phyloP scores from a whole-genome alignment of 306 rosid species.

The Cicer judaicum region DNA sequence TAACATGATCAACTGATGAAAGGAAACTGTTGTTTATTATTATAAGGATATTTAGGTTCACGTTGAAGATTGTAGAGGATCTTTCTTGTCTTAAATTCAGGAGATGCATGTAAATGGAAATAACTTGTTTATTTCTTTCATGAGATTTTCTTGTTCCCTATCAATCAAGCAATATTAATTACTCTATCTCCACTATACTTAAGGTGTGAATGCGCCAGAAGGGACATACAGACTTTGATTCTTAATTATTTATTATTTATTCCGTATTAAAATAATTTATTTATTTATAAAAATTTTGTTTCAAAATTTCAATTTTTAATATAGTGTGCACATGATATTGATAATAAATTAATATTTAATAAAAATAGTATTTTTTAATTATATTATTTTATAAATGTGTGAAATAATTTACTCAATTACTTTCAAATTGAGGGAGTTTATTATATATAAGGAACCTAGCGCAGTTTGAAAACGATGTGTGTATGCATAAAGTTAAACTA shows the following conservation, averaged over 20 bases:
- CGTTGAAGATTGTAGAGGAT: slow-evolving; percentile 54
- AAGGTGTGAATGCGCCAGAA: slow-evolving; percentile 45
- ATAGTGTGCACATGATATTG: too few relatives aligned
- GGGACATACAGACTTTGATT: slow-evolving; percentile 37
- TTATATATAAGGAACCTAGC: background rate
- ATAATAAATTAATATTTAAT: too few relatives aligned
- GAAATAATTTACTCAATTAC: too few relatives aligned
- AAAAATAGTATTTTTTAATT: too few relatives aligned
- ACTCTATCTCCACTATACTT: slow-evolving; percentile 1
- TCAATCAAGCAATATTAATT: slow-evolving; percentile 52
- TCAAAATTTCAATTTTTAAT: too few relatives aligned
- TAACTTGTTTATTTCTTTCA: slow-evolving; percentile 45
- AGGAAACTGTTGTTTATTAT: slow-evolving; percentile 37
- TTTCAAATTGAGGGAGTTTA: too few relatives aligned
- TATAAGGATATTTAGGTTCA: slow-evolving; percentile 35
- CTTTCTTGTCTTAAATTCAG: slow-evolving; percentile 52
- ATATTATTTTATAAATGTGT: too few relatives aligned
- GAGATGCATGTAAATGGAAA: slow-evolving; percentile 47
- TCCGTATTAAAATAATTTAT: too few relatives aligned
- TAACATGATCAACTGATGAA: slow-evolving; percentile 30
- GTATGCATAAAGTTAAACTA: background rate
- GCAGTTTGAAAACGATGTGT: slow-evolving; percentile 4
- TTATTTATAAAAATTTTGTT: too few relatives aligned
- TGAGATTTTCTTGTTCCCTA: slow-evolving; percentile 56
- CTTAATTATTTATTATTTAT: slow-evolving; percentile 18